A percentile compares a stretch with the other conserved stretches of the same genome.
Conservation (phyloP, 2,329 filamentous ascomycete species). For the Ascosphaera apis region DNA sequence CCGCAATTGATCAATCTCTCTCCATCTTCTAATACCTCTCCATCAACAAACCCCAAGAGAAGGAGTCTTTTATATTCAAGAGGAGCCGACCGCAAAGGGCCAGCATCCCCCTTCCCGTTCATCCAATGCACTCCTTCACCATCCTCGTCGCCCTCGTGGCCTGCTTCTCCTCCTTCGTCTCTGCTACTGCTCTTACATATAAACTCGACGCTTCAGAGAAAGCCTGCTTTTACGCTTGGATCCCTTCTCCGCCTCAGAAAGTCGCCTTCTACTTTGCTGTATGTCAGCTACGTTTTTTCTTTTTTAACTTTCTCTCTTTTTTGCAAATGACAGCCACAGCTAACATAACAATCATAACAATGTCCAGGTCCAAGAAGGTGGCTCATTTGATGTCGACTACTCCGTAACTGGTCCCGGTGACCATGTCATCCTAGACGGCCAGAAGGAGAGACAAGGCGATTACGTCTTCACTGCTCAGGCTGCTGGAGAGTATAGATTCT, state of each 20-base stretch:
- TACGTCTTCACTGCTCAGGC: conserved; percentile 91
- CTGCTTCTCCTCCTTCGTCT: conserved; percentile 44
- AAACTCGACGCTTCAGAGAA: conserved; percentile 75
- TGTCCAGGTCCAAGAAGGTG: conserved; percentile 78
- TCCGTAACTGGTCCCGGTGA: conserved; percentile 59
- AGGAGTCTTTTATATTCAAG: not conserved
- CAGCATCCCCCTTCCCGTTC: too few species aligned
- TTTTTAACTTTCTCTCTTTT: conserved; percentile 1
- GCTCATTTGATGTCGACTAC: conserved; percentile 94
- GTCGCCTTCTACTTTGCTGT: conserved; percentile 98
- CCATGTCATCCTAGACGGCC: conserved; percentile 60
- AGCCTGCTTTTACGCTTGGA: conserved; percentile 77
- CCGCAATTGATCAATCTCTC: too few species aligned
- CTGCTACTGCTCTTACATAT: conserved; percentile 85
- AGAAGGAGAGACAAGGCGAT: conserved; percentile 86
- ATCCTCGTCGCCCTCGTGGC: conserved; percentile 47
- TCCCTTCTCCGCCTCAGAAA: conserved; percentile 61
- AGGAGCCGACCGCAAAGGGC: not conserved
- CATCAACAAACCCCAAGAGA: too few species aligned
- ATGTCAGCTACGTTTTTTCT: conserved; percentile 15
- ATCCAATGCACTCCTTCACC: conserved; percentile 43
- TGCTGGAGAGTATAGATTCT: conserved; percentile 79
- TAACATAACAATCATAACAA: not conserved
- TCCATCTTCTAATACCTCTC: too few species aligned
- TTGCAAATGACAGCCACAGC: not conserved